These are phyloP conservation scores for Penicillium bovifimosum DNA, from an alignment of 495 filamentous ascomycete species.

Conservation along the genomic window DNA sequence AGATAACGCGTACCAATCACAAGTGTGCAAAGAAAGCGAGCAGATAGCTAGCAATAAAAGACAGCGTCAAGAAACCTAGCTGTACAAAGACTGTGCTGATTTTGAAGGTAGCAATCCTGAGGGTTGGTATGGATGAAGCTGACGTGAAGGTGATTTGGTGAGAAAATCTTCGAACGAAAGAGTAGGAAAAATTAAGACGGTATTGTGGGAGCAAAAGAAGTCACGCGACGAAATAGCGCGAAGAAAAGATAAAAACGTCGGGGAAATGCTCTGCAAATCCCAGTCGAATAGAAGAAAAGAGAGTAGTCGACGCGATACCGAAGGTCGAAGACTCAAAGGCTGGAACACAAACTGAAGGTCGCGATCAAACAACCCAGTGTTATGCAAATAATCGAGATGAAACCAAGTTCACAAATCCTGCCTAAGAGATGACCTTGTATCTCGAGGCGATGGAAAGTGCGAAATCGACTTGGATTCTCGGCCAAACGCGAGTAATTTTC, in stretches of 20 bases:
- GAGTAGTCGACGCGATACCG: constrained; percentile 19
- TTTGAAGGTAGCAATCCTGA: constrained; percentile 1
- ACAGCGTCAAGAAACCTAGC: constrained; percentile 18
- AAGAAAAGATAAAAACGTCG: constrained; percentile 16
- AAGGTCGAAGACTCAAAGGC: constrained; percentile 6
- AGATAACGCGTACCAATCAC: constrained; percentile 19
- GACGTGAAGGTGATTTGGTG: constrained; percentile 1
- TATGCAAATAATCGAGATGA: background rate
- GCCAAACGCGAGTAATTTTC: constrained; percentile 21
- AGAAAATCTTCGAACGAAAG: background rate
- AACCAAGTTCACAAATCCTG: background rate
- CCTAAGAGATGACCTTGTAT: constrained; percentile 1
- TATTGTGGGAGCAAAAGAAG: constrained; percentile 9
- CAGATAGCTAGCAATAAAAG: constrained; percentile 11
- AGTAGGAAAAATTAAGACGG: constrained; percentile 16
- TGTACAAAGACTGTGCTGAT: constrained; percentile 18
- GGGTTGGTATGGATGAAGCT: background rate
- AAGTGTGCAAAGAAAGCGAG: constrained; percentile 15
- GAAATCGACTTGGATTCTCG: constrained; percentile 15
- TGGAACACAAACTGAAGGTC: constrained; percentile 18
- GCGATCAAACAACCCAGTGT: constrained; percentile 6
- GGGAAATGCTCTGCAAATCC: constrained; percentile 46
- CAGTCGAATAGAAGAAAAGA: constrained; percentile 22
- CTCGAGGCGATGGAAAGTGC: background rate
- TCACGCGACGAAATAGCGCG: constrained; percentile 11